Evolutionary conservation across 768 basidiomycete species (phyloP), one percentile per base, ranked within the genome.

Genomic region (Boletus rubroflammeus): DNA sequence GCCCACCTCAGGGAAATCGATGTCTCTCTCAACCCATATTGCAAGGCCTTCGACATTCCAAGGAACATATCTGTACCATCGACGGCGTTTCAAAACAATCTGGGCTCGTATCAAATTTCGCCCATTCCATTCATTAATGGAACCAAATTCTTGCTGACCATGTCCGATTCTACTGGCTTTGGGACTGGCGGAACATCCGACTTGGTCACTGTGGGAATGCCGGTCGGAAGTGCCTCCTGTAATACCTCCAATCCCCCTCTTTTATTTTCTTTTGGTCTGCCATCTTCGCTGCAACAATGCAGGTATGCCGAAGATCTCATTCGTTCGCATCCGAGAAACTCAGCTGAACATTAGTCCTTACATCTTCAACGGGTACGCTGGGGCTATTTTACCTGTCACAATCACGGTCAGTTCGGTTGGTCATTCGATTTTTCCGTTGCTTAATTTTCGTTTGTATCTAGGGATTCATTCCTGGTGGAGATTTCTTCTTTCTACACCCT

Each of bases 91-190:
- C 76, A 49, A 63, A 74, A 79, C 72, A 80, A 80, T 45, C 55
- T 76, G 55, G 85, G 85, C 47, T 76, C 78, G 0, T 88, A 75
- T 64, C 70, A 76, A 13, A 64, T 77, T 29, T 42, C 69, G 0
- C 75, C 74, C 54, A 58, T 89, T 13, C 73, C 76, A 3, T 69
- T 84, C 43, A 29, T 65, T 13, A 62, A 72, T 9, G 70, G 62
- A 28, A 63, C 74, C 17, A 66, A 72, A 50, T 72, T 88, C 45
- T 47, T 88, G 13, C 54, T 85, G 19, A 77, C 81, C 34, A 86
- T 91, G 84, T 90, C 85, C 26, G 89, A 91, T 63, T 74, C 81
- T 17, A 79, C 78, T 26, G 87, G 86, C 1, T 88, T 85, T 64
- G 86, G 73, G 40, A 74, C 83, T 10, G 89, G 88, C 5, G 89